A percentile compares a stretch with the other conserved stretches of the same genome.
These are phyloP conservation scores for Kazachstania kunashirensis DNA, from an alignment of 805 yeast species.

Conservation along the genomic window DNA sequence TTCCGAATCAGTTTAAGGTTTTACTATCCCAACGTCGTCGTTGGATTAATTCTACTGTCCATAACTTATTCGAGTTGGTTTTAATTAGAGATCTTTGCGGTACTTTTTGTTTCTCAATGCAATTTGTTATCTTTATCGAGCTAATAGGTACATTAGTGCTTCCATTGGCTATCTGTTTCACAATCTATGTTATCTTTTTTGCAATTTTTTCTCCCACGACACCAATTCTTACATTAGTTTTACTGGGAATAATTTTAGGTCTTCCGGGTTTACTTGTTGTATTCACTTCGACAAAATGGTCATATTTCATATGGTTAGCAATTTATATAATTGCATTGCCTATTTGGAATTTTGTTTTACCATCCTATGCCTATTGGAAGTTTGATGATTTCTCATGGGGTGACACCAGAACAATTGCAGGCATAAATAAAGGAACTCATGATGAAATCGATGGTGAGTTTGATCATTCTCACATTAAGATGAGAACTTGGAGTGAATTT, in stretches of 20 bases:
- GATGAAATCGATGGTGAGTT: conserved; percentile 73
- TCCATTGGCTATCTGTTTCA: conserved; percentile 80
- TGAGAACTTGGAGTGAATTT: conserved; percentile 93
- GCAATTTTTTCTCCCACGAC: conserved; percentile 68
- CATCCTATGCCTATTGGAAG: conserved; percentile 85
- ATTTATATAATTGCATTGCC: conserved; percentile 75
- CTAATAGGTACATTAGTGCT: conserved; percentile 78
- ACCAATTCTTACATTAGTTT: conserved; percentile 64
- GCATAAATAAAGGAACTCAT: conserved; percentile 40
- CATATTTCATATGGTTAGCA: conserved; percentile 69
- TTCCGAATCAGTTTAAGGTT: conserved; percentile 73
- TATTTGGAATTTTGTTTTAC: conserved; percentile 87
- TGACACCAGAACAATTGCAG: conserved; percentile 74
- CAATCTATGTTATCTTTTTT: conserved; percentile 63
- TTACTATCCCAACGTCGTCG: conserved; percentile 88
- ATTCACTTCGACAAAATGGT: conserved; percentile 64
- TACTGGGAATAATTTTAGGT: conserved; percentile 73
- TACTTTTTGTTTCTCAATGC: conserved; percentile 91
- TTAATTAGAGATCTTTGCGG: conserved; percentile 85
- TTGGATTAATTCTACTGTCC: conserved; percentile 94
- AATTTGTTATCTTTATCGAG: conserved; percentile 76
- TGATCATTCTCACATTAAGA: conserved; percentile 80
- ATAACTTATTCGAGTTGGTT: conserved; percentile 79
- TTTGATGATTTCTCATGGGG: conserved; percentile 97
- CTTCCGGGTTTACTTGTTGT: conserved; percentile 76